These are phyloP conservation scores for Dillenia suffruticosa DNA, from an alignment of 164 flowering plant genomes.

Conservation along the genomic window DNA sequence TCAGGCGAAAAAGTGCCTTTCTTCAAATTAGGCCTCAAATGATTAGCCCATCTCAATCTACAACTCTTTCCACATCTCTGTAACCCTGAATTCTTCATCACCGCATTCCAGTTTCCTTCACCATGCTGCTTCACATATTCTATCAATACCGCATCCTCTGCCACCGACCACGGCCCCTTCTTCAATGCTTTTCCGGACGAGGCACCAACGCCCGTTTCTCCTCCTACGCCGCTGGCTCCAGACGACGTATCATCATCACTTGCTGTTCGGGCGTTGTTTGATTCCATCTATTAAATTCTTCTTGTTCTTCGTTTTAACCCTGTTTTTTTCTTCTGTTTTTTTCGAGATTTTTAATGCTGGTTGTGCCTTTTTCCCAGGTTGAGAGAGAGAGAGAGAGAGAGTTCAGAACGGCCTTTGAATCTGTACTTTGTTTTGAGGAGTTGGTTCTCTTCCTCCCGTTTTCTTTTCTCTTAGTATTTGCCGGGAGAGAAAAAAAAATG, in stretches of 20 bases:
- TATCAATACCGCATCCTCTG: conserved; percentile 37
- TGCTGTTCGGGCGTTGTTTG: no score
- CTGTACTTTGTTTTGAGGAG: no score
- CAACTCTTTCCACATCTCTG: conserved; percentile 14
- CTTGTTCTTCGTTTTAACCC: conserved; percentile 1
- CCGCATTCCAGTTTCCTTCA: conserved; percentile 57
- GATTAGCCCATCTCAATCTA: conserved; percentile 50
- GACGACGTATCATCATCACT: neutral
- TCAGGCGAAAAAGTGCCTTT: conserved; percentile 39
- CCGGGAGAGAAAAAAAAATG: neutral
- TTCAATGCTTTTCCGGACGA: conserved; percentile 13
- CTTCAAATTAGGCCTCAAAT: conserved; percentile 46
- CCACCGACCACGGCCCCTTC: conserved; percentile 53
- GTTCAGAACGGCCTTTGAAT: no score
- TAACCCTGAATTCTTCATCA: conserved; percentile 39
- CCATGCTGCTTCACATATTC: conserved; percentile 48
- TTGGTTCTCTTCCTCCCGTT: no score
- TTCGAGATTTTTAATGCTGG: no score
- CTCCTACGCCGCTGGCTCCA: conserved; percentile 1
- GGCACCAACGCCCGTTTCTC: neutral
- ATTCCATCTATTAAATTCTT: no score
- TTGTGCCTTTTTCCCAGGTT: no score
- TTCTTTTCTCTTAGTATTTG: no score
- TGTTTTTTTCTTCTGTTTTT: neutral
- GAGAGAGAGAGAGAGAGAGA: no score